Conservation (phyloP, 768 basidiomycete genomes). For the Symmetrospora coprosmae region DNA sequence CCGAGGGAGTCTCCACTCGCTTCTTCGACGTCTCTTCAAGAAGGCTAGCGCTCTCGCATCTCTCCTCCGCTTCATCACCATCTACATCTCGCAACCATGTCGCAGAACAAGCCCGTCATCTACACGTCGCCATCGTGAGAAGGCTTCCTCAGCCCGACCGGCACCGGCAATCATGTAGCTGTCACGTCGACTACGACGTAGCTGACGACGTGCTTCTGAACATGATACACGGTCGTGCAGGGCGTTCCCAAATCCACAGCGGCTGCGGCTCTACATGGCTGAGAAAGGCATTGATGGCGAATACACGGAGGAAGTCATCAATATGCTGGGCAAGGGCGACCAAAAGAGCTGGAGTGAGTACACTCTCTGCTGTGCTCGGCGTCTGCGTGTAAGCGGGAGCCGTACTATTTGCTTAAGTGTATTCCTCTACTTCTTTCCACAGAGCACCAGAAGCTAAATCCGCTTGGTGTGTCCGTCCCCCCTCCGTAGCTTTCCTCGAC, state of each 20-base stretch:
- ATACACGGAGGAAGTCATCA: slow-evolving; percentile 16
- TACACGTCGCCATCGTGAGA: slow-evolving; percentile 4
- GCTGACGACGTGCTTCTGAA: too few species aligned
- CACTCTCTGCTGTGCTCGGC: not conserved
- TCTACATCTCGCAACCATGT: not conserved
- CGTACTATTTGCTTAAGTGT: not conserved
- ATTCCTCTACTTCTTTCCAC: not conserved
- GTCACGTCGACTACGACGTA: too few species aligned
- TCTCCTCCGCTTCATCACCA: not conserved
- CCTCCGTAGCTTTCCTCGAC: not conserved
- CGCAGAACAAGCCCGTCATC: not conserved
- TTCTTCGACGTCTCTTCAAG: too few species aligned
- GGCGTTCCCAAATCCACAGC: slow-evolving; percentile 25
- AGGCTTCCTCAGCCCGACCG: too few species aligned
- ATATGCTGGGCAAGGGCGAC: slow-evolving; percentile 21
- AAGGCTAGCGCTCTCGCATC: too few species aligned
- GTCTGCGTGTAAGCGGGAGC: not conserved
- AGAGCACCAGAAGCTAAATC: not conserved
- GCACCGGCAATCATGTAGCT: too few species aligned
- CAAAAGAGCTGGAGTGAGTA: slow-evolving; percentile 21
- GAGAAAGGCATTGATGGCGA: slow-evolving; percentile 23
- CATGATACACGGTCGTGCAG: not conserved
- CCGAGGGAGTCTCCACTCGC: too few species aligned
- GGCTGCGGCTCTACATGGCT: slow-evolving; percentile 17
- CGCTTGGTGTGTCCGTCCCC: not conserved